Percentiles rank a stretch among this genome's conserved stretches.
Conservation (phyloP, 495 filamentous ascomycete genomes). For the Aspergillus cavernicola region DNA sequence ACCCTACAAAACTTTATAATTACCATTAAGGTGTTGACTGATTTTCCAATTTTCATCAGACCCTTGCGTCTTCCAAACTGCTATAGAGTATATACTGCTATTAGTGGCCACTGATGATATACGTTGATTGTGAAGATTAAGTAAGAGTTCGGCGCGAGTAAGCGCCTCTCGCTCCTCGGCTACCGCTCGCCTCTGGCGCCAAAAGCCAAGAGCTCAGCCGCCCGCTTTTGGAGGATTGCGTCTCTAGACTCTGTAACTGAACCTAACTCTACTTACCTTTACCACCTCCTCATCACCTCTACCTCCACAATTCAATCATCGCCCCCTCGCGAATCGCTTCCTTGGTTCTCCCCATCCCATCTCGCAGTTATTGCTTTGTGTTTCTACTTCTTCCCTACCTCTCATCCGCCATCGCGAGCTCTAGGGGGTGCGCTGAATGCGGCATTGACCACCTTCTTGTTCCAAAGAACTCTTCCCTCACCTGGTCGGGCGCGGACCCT, state of each 20-base stretch:
- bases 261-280: conserved; percentile 22
- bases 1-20: too few species aligned
- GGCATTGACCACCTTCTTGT: conserved; percentile 16
- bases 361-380: background rate
- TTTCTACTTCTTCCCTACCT: background rate
- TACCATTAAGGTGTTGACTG: too few species aligned
- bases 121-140: background rate
- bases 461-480: conserved; percentile 16
- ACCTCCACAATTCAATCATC: background rate
- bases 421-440: conserved; percentile 24
- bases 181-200: conserved; percentile 32
- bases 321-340: conserved; percentile 5
- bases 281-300: background rate
- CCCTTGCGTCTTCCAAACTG: too few species aligned
- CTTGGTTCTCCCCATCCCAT: background rate
- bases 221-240: conserved; percentile 17
- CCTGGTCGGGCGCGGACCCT: conserved; percentile 13
- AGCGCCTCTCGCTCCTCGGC: conserved; percentile 30
- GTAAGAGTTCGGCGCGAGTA: background rate
- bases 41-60: too few species aligned
- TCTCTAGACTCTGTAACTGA: conserved; percentile 12
- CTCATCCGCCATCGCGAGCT: conserved; percentile 14
- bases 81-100: too few species aligned
- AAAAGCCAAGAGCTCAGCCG: conserved; percentile 28
- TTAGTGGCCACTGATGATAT: too few species aligned